Percentiles rank a stretch among this genome's conserved stretches.
Evolutionary conservation across 2,329 filamentous ascomycete species (phyloP).

Genomic region (Thelonectria discophora): DNA sequence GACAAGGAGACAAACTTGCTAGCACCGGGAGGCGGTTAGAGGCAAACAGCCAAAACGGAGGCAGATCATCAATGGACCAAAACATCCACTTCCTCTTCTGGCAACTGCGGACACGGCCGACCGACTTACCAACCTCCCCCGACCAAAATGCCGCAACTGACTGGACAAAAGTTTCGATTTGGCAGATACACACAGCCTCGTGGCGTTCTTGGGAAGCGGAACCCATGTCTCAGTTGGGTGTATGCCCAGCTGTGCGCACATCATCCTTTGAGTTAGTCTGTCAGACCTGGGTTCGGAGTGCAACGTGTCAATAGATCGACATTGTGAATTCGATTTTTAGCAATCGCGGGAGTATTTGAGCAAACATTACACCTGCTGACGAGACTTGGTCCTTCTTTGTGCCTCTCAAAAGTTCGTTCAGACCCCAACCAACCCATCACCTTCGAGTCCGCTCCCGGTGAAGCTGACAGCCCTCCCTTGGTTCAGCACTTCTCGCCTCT

Average conservation of each 20-base stretch:
- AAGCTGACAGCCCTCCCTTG: not conserved
- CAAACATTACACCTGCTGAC: conserved; percentile 14
- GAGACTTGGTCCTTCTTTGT: not conserved
- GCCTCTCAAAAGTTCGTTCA: not conserved
- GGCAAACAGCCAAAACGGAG: not conserved
- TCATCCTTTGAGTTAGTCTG: conserved; percentile 11
- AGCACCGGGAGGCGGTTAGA: conserved; percentile 15
- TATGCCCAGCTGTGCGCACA: not conserved
- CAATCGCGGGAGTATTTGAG: conserved; percentile 14
- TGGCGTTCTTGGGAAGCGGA: conserved; percentile 1
- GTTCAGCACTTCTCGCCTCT: no score
- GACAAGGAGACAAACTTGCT: not conserved
- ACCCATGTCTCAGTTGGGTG: conserved; percentile 39
- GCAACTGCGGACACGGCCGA: not conserved
- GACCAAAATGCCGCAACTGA: conserved; percentile 15
- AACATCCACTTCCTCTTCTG: not conserved
- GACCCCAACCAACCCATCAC: not conserved
- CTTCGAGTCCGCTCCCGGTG: not conserved
- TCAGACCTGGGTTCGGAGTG: not conserved
- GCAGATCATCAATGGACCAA: not conserved
- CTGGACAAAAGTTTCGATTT: not conserved
- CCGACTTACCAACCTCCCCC: conserved; percentile 11
- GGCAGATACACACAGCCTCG: conserved; percentile 14
- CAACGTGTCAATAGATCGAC: conserved; percentile 21
- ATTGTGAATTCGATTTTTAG: conserved; percentile 1